Evolutionary conservation across 257 asterid genomes (phyloP).

Genomic region (Scutellaria baicalensis): DNA sequence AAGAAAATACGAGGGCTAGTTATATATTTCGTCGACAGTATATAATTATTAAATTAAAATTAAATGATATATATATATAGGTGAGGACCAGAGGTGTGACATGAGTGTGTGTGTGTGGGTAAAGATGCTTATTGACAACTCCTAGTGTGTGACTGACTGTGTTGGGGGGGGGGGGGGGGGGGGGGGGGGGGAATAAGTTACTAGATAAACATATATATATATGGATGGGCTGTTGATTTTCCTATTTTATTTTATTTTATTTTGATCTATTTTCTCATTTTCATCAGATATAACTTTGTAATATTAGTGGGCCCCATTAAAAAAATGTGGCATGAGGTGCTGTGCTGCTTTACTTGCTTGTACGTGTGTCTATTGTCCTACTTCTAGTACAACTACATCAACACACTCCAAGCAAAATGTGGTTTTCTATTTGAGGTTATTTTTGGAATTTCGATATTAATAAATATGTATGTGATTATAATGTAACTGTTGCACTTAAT

Average conservation of each 20-base stretch:
- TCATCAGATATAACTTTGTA: neutral
- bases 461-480: neutral
- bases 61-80: conserved; percentile 15
- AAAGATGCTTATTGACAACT: conserved; percentile 36
- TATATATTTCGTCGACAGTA: neutral
- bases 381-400: neutral
- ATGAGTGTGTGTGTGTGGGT: conserved; percentile 33
- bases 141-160: conserved; percentile 10
- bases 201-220: neutral
- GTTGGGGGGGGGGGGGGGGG: conserved; percentile 12
- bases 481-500: neutral
- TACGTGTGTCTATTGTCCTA: conserved; percentile 5
- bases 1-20: conserved; percentile 38
- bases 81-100: conserved; percentile 36
- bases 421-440: conserved; percentile 1
- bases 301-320: conserved; percentile 8
- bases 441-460: neutral
- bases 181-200: neutral
- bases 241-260: neutral
- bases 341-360: neutral
- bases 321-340: conserved; percentile 12
- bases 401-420: neutral
- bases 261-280: neutral
- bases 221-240: conserved; percentile 17
- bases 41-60: neutral